Evolutionary conservation across 2,329 filamentous ascomycete species (phyloP).

Genomic region (Gaeumannomyces tritici): DNA sequence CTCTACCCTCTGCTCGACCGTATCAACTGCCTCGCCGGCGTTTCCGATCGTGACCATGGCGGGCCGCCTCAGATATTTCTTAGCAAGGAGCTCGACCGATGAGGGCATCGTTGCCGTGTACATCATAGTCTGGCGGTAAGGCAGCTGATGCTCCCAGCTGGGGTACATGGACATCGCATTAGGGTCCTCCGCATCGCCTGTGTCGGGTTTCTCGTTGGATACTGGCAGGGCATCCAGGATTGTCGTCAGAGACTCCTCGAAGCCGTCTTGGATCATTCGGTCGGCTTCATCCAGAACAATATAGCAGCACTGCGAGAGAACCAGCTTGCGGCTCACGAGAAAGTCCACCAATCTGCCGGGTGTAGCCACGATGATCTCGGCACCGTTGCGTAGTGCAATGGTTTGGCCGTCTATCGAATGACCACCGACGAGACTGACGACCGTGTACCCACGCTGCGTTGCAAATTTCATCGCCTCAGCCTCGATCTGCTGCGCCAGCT

Average conservation of each 20-base stretch:
- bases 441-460: slow-evolving; percentile 79
- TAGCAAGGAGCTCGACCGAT: slow-evolving; percentile 88
- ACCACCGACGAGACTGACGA: slow-evolving; percentile 95
- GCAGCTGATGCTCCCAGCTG: slow-evolving; percentile 37
- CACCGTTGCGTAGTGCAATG: slow-evolving; percentile 80
- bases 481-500: slow-evolving; percentile 96
- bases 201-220: slow-evolving; percentile 89
- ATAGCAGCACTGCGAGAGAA: slow-evolving; percentile 94
- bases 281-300: slow-evolving; percentile 99
- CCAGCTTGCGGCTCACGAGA: slow-evolving; percentile 84
- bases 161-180: slow-evolving; percentile 74
- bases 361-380: slow-evolving; percentile 97
- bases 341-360: slow-evolving; percentile 95
- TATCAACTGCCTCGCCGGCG: slow-evolving; percentile 90
- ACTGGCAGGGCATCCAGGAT: slow-evolving; percentile 92
- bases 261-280: slow-evolving; percentile 97
- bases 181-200: slow-evolving; percentile 79
- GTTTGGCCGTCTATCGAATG: slow-evolving; percentile 92
- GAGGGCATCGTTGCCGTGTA: slow-evolving; percentile 98
- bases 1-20: slow-evolving; percentile 94
- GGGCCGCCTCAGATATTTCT: slow-evolving; percentile 87
- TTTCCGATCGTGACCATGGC: slow-evolving; percentile 94
- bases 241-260: slow-evolving; percentile 95
- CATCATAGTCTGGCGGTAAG: slow-evolving; percentile 99
- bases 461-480: slow-evolving; percentile 90